These are phyloP conservation scores for Blastobotrys persicus DNA, from an alignment of 1,139 yeast genomes.

Conservation along the genomic window DNA sequence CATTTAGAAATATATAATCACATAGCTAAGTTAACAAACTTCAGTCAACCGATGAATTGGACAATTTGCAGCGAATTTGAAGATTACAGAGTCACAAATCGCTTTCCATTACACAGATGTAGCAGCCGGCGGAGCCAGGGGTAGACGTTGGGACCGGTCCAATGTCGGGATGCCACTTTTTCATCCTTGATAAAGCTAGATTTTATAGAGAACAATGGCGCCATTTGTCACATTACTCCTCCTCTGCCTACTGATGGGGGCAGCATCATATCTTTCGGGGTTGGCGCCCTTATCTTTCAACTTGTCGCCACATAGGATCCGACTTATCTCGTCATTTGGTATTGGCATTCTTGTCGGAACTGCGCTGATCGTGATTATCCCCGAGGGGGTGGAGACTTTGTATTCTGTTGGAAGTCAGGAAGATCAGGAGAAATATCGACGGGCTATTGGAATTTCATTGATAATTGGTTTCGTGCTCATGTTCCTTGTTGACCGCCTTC, in stretches of 20 bases:
- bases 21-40: too few relatives aligned
- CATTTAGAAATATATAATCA: not conserved
- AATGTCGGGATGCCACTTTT: not conserved
- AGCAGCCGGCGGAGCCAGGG: too few relatives aligned
- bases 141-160: not conserved
- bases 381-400: slow-evolving; percentile 62
- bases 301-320: slow-evolving; percentile 34
- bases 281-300: slow-evolving; percentile 40
- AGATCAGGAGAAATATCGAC: slow-evolving; percentile 15
- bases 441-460: slow-evolving; percentile 40
- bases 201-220: slow-evolving; percentile 21
- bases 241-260: slow-evolving; percentile 32
- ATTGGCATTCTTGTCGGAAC: slow-evolving; percentile 66
- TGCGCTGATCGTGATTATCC: slow-evolving; percentile 60
- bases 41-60: too few relatives aligned
- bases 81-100: too few relatives aligned
- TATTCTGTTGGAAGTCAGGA: slow-evolving; percentile 29
- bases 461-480: slow-evolving; percentile 52
- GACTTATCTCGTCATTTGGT: slow-evolving; percentile 49
- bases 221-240: slow-evolving; percentile 28
- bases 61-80: too few relatives aligned
- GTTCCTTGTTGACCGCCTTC: slow-evolving; percentile 48
- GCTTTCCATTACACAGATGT: too few relatives aligned
- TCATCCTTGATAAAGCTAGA: not conserved
- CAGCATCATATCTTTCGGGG: slow-evolving; percentile 38